These are phyloP conservation scores for Tylopilus plumbeoviolaceoides DNA, from an alignment of 768 basidiomycete species.

Conservation along the genomic window DNA sequence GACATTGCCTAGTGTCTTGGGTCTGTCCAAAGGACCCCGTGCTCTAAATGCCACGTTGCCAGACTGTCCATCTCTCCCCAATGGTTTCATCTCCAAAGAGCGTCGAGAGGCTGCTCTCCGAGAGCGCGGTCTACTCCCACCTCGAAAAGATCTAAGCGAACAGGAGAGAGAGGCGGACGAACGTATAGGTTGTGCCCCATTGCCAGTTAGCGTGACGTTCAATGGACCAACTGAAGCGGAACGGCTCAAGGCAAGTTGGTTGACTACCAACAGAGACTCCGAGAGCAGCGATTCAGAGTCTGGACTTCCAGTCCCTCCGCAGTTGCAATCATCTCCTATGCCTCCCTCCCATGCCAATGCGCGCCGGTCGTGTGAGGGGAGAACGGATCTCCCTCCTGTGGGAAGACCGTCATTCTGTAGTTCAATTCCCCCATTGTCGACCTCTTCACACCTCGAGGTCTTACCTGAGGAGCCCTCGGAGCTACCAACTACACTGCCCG, in stretches of 20 bases:
- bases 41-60: neutral
- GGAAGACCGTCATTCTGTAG: constrained; percentile 24
- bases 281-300: constrained; percentile 26
- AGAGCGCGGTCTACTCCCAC: constrained; percentile 55
- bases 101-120: constrained; percentile 51
- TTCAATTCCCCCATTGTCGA: constrained; percentile 21
- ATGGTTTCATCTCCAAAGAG: constrained; percentile 19
- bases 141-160: constrained; percentile 33
- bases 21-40: constrained; percentile 1
- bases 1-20: constrained; percentile 4
- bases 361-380: constrained; percentile 11
- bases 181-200: constrained; percentile 36
- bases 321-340: too few species aligned
- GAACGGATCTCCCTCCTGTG: constrained; percentile 5
- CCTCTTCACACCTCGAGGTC: constrained; percentile 27
- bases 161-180: constrained; percentile 41
- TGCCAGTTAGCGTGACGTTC: constrained; percentile 20
- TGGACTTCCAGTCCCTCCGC: neutral
- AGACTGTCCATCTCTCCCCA: constrained; percentile 18
- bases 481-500: constrained; percentile 16
- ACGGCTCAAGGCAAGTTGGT: constrained; percentile 53
- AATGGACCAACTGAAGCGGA: constrained; percentile 42
- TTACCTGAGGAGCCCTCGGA: constrained; percentile 28
- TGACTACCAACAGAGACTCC: constrained; percentile 34
- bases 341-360: too few species aligned